Base-by-base conservation (phyloP, 2,329 filamentous ascomycete species). In the Aspergillus tubingensis region DNA sequence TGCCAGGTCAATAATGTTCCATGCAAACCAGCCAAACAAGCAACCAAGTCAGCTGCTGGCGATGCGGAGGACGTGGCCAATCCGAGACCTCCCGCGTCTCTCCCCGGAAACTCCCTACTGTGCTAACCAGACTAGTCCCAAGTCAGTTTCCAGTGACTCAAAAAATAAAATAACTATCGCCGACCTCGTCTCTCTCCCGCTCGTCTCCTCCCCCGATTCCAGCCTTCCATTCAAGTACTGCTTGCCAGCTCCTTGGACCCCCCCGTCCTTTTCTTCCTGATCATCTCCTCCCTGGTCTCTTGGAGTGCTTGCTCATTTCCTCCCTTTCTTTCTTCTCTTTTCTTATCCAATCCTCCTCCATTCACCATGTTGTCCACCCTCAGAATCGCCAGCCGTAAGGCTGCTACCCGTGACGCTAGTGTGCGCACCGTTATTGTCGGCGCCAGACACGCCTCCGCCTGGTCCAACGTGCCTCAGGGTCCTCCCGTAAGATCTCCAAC, bases 381-480 rank as follows among this genome's bases (percentile, higher is more conserved):
- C 57, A 74, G 78, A 74, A 69, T 80, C 58, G 74, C 76, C 68
- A 74, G 76, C 70, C 78, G 77, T 54, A 73, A 72, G 65, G 74
- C 75, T 72, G 75, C 69, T 60, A 68, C 71, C 67, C 75, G 73
- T 66, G 71, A 79, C 67, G 73, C 74, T 62, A 71, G 70, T 66
- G 61, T 76, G 69, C 76, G 77, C 66, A 68, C 72, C 60, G 67
- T 77, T 23, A 61, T 76, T 60, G 70, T 74, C 61, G 80, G 80
- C 68, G 76, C 81, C 66, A 82, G 86, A 74, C 85, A 88, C 71
- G 88, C 86, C 69, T 96, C 92, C 63, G 91, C 90, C 68, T 98
- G 94, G 93, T 87, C 91, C 74, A 90, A 91, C 73, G 92, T 98
- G 58, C 89, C 91, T 68, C 91, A 97, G 81, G 94, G 94, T 66